phyloP scores from a whole-genome alignment of 2,329 filamentous ascomycete species.

The Fusarium sp. region DNA sequence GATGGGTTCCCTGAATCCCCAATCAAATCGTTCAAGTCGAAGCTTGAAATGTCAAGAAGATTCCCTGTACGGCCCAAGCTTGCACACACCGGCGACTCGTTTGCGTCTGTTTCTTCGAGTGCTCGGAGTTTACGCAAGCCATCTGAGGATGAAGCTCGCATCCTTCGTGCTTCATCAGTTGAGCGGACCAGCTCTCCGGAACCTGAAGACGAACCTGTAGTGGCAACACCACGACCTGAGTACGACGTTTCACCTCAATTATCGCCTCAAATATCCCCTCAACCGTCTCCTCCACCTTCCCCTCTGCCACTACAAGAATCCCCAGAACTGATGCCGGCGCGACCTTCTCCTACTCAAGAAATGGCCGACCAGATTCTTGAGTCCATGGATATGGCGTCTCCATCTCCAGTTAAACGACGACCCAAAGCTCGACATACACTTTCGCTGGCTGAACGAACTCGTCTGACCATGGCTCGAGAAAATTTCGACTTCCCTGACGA shows the following conservation, averaged over 20 bases:
- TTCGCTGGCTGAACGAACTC: constrained; percentile 81
- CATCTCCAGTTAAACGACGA: constrained; percentile 64
- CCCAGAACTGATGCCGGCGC: constrained; percentile 20
- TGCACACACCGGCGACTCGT: constrained; percentile 37
- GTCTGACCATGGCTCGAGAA: constrained; percentile 79
- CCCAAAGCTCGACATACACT: constrained; percentile 63
- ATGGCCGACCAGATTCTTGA: constrained; percentile 67
- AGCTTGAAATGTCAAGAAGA: constrained; percentile 27
- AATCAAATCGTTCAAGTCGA: constrained; percentile 42
- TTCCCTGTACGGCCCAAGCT: constrained; percentile 46
- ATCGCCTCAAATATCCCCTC: constrained; percentile 14
- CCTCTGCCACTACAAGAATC: constrained; percentile 18
- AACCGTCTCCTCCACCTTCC: not conserved
- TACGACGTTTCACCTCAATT: constrained; percentile 15
- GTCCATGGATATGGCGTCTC: constrained; percentile 65
- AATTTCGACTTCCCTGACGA: constrained; percentile 53
- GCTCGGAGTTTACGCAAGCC: constrained; percentile 34
- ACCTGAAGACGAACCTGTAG: constrained; percentile 30
- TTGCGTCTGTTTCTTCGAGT: constrained; percentile 31
- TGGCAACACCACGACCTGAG: constrained; percentile 21
- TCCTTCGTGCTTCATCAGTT: constrained; percentile 31
- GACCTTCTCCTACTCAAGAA: constrained; percentile 53
- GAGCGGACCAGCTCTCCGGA: constrained; percentile 36
- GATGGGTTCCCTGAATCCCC: constrained; percentile 33
- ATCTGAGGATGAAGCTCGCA: constrained; percentile 33